Evolutionary conservation across 352 stramenopile species (phyloP).

Genomic region (Phytophthora ohioensis): DNA sequence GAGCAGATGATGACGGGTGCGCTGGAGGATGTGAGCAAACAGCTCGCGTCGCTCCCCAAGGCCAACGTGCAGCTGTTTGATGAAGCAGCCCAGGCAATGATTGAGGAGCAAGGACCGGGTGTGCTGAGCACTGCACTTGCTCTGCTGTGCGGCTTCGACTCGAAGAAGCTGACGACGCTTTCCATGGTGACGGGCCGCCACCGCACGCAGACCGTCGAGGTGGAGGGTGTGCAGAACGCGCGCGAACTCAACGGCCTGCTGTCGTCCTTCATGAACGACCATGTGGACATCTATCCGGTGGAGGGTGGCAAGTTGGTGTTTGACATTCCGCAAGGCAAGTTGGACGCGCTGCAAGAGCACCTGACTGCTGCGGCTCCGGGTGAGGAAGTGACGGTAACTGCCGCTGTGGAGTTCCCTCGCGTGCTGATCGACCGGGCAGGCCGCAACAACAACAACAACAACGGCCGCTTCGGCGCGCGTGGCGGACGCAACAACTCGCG

Average conservation of each 20-base stretch:
- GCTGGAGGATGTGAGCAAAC: constrained; percentile 61
- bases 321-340: constrained; percentile 61
- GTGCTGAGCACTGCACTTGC: constrained; percentile 74
- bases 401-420: constrained; percentile 62
- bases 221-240: constrained; percentile 54
- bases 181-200: constrained; percentile 82
- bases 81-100: constrained; percentile 58
- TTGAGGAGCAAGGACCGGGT: constrained; percentile 62
- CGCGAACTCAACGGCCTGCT: constrained; percentile 64
- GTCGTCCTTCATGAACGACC: constrained; percentile 50
- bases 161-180: constrained; percentile 65
- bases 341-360: constrained; percentile 58
- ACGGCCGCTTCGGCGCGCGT: constrained; percentile 42
- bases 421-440: constrained; percentile 53
- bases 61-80: constrained; percentile 65
- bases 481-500: constrained; percentile 44
- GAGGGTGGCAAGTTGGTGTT: constrained; percentile 74
- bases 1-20: constrained; percentile 72
- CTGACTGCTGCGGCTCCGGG: constrained; percentile 38
- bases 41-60: constrained; percentile 57
- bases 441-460: constrained; percentile 39
- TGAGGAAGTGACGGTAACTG: constrained; percentile 50
- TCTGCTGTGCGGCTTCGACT: constrained; percentile 81
- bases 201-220: constrained; percentile 73
- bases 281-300: constrained; percentile 62